Evolutionary conservation across 2,329 filamentous ascomycete species (phyloP), one percentile per base, ranked within the genome.

Genomic region (Hypoxylon rubiginosum): DNA sequence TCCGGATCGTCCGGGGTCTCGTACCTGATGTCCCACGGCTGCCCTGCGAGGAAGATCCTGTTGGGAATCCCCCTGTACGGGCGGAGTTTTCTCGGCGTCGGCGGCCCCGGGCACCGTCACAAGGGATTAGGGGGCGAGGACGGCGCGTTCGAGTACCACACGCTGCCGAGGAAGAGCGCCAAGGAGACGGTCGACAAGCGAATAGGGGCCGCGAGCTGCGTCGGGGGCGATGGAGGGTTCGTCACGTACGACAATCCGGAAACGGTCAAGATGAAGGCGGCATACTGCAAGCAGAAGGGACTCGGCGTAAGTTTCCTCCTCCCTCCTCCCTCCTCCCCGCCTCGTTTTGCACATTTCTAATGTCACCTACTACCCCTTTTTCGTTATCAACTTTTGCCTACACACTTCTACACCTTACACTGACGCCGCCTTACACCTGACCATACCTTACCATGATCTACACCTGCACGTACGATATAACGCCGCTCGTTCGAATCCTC

Each of bases 221-320:
- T 88, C 1, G 91, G 91, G 5, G 89, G 86, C 1, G 91, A 93
- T 72, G 91, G 91, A 2, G 92, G 91, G 0, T 94, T 94, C 70
- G 88, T 95, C 45, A 91, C 88, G 1, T 96, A 95, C 76, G 92
- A 96, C 77, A 94, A 91, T 69, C 88, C 90, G 3, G 87, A 90
- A 46, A 94, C 92, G 2, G 92, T 95, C 34, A 85, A 86, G 78
- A 86, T 89, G 77, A 96, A 96, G 80, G 92, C 91, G 1, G 81
- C 83, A 6, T 95, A 90, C 76, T 92, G 90, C 77, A 90, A 88
- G 73, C 86, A 91, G 72, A 90, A 90, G 72, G 86, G 86, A 28
- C 81, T 96, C 17, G 92, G 90, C 28, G 86, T 88, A 76, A 77
- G 84, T 83, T 60, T 56, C 36, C 30, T 54, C 46, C 50, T 48